Conservation (phyloP, 176 grass and related monocot genomes). For the Ensete ventricosum region DNA sequence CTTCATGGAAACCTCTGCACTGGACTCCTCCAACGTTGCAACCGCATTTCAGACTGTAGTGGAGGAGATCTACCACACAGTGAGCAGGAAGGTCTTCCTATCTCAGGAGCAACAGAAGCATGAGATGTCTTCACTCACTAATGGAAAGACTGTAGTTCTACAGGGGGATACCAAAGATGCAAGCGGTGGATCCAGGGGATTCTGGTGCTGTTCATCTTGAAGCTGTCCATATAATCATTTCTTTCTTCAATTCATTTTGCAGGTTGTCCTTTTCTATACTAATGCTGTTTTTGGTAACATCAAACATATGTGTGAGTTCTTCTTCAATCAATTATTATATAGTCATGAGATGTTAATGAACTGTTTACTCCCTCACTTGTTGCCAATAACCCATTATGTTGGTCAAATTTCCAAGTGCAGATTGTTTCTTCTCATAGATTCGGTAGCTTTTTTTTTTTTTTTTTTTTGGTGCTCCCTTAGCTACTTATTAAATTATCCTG, state of each 20-base stretch:
- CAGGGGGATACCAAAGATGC: not conserved
- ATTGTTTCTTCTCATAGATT: too few species aligned
- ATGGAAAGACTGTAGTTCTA: constrained; percentile 7
- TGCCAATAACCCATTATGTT: too few species aligned
- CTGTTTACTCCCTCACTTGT: too few species aligned
- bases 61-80: constrained; percentile 9
- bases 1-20: constrained; percentile 21
- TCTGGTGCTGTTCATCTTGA: constrained; percentile 15
- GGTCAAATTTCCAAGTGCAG: too few species aligned
- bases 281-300: not conserved
- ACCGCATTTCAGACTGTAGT: constrained; percentile 15
- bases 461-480: too few species aligned
- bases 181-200: not conserved
- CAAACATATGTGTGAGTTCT: too few species aligned
- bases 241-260: not conserved
- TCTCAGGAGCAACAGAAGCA: constrained; percentile 4
- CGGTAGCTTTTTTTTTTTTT: too few species aligned
- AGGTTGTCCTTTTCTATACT: not conserved
- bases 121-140: not conserved
- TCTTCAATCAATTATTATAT: not conserved
- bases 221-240: not conserved
- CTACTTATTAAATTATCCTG: too few species aligned
- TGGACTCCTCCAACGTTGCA: constrained; percentile 12
- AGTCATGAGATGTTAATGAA: not conserved
- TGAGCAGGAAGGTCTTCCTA: constrained; percentile 9